These are phyloP conservation scores for Gaertneriomyces sp. DNA, from an alignment of 192 early-diverging fungal species.

Conservation along the genomic window DNA sequence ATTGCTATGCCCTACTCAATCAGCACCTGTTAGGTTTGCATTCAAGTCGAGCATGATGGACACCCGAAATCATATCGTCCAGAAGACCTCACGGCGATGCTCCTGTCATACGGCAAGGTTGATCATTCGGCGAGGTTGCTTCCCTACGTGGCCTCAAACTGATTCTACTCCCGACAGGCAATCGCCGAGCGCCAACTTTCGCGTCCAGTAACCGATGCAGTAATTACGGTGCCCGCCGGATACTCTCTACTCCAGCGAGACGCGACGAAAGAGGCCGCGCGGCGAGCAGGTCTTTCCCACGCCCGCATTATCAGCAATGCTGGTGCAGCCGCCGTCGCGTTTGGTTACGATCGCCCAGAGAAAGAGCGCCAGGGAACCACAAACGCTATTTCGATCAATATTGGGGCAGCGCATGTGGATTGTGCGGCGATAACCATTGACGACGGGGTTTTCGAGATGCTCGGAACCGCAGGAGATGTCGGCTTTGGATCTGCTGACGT, in stretches of 20 bases:
- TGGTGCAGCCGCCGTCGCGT: background rate
- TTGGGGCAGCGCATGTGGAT: constrained; percentile 1
- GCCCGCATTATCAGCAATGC: constrained; percentile 1
- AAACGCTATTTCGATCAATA: background rate
- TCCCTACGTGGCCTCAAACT: background rate
- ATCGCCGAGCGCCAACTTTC: background rate
- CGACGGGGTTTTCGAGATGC: background rate
- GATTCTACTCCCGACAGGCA: background rate
- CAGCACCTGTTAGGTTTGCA: background rate
- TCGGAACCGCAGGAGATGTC: constrained; percentile 2
- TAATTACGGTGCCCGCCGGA: constrained; percentile 4
- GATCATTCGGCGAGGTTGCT: background rate
- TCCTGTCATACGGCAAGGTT: background rate
- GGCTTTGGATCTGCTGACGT: constrained; percentile 1
- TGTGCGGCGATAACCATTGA: background rate
- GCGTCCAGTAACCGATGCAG: background rate
- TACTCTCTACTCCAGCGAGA: constrained; percentile 3
- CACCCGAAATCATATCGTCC: background rate
- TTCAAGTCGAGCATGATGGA: constrained; percentile 3
- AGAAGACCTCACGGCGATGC: constrained; percentile 7
- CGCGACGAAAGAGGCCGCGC: constrained; percentile 1
- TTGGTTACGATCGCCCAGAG: constrained; percentile 2
- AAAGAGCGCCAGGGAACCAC: background rate
- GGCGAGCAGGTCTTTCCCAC: background rate
- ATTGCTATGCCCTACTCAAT: background rate